Percentiles rank a stretch among this genome's conserved stretches.
Conservation (phyloP, 169 alveolate species). For the Plasmodium ovale region DNA sequence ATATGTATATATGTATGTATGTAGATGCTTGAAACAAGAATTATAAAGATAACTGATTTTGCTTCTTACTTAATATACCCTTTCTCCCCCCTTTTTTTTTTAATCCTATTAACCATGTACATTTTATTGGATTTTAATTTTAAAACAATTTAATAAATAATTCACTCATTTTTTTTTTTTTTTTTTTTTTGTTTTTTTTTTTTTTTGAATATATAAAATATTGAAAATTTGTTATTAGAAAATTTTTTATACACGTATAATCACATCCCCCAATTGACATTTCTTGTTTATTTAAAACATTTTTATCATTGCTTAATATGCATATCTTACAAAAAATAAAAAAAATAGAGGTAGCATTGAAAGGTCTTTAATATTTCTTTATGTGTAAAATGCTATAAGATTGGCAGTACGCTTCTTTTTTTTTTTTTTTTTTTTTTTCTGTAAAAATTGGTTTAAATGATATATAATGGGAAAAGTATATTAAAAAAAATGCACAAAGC, state of each 20-base stretch:
- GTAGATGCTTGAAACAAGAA: not conserved
- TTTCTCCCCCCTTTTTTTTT: constrained; percentile 7
- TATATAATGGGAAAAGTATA: constrained; percentile 1
- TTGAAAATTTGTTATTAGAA: constrained; percentile 26
- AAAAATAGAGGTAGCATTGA: constrained; percentile 14
- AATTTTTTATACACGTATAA: not conserved
- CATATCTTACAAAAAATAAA: constrained; percentile 2
- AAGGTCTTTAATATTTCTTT: constrained; percentile 15
- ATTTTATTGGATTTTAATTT: constrained; percentile 43
- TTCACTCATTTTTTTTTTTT: not conserved
- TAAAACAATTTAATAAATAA: not conserved
- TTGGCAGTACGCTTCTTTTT: too few relatives aligned
- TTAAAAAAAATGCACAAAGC: not conserved
- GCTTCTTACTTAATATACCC: constrained; percentile 1
- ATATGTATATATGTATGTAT: not conserved
- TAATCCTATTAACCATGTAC: not conserved
- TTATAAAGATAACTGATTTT: constrained; percentile 4
- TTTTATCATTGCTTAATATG: constrained; percentile 13
- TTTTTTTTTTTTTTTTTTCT: too few relatives aligned
- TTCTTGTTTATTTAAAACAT: constrained; percentile 10
- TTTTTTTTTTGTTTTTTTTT: constrained; percentile 14
- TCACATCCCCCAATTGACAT: not conserved
- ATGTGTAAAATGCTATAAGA: constrained; percentile 11
- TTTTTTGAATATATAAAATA: not conserved
- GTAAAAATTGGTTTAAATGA: too few relatives aligned